A percentile compares a stretch with the other conserved stretches of the same genome.
Conservation (phyloP, 257 asterid species). For the Nicotiana paniculata region DNA sequence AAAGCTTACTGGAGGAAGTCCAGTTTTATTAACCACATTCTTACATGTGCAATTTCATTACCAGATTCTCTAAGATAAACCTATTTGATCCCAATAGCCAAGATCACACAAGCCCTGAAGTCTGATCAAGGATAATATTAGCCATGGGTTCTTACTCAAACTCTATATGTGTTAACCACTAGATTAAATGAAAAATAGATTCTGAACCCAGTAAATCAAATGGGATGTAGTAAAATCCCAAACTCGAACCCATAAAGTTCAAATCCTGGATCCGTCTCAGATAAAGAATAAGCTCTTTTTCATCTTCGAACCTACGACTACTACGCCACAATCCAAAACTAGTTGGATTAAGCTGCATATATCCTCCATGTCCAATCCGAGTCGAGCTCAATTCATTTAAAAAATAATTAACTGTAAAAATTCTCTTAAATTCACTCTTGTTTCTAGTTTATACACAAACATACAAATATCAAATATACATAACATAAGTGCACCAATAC, state of each 20-base stretch:
- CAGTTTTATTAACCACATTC: not conserved
- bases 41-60: not conserved
- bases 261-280: too few relatives aligned
- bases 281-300: not conserved
- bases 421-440: not conserved
- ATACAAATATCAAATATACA: not conserved
- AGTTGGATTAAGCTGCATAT: not conserved
- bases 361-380: not conserved
- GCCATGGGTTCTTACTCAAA: too few relatives aligned
- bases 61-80: constrained; percentile 1
- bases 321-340: not conserved
- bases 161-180: too few relatives aligned
- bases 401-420: not conserved
- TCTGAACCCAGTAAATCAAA: too few relatives aligned
- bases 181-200: too few relatives aligned
- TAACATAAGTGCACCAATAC: not conserved
- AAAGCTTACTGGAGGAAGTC: not conserved
- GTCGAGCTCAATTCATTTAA: not conserved
- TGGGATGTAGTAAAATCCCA: too few relatives aligned
- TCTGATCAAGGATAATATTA: not conserved
- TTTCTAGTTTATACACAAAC: not conserved
- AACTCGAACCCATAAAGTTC: too few relatives aligned
- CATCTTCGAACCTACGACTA: not conserved
- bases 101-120: not conserved
- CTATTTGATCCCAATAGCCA: not conserved